phyloP scores from a whole-genome alignment of 257 asterid genomes.

The Misopates orontium region DNA sequence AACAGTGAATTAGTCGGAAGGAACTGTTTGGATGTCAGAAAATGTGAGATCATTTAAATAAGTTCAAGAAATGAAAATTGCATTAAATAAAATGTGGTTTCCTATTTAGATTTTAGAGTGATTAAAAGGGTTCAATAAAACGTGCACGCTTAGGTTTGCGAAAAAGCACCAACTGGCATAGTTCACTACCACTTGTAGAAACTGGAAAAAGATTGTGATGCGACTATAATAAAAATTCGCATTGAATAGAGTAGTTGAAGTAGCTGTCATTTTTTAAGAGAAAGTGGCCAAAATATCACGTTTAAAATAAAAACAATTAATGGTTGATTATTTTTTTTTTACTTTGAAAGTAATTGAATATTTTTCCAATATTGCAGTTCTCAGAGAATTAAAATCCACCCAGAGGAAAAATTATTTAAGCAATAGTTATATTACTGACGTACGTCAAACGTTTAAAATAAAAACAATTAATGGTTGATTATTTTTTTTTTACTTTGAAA shows the following conservation, averaged over 20 bases:
- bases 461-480: too few species aligned
- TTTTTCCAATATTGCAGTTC: too few species aligned
- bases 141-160: slow-evolving; percentile 33
- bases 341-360: too few species aligned
- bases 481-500: too few species aligned
- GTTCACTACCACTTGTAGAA: slow-evolving; percentile 28
- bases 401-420: too few species aligned
- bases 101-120: not conserved
- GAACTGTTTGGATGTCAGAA: not conserved
- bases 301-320: too few species aligned
- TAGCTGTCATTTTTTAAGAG: not conserved
- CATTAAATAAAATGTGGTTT: slow-evolving; percentile 10
- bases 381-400: too few species aligned
- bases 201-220: slow-evolving; percentile 26
- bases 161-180: not conserved
- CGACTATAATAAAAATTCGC: not conserved
- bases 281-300: not conserved
- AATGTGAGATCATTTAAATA: not conserved
- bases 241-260: not conserved
- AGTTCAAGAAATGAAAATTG: slow-evolving; percentile 11
- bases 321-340: too few species aligned
- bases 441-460: too few species aligned
- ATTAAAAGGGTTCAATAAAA: slow-evolving; percentile 20
- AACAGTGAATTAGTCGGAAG: slow-evolving; percentile 3
- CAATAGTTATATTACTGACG: too few species aligned